phyloP scores from a whole-genome alignment of 139 green algal genomes.

The Tetratostichococcus sp. region DNA sequence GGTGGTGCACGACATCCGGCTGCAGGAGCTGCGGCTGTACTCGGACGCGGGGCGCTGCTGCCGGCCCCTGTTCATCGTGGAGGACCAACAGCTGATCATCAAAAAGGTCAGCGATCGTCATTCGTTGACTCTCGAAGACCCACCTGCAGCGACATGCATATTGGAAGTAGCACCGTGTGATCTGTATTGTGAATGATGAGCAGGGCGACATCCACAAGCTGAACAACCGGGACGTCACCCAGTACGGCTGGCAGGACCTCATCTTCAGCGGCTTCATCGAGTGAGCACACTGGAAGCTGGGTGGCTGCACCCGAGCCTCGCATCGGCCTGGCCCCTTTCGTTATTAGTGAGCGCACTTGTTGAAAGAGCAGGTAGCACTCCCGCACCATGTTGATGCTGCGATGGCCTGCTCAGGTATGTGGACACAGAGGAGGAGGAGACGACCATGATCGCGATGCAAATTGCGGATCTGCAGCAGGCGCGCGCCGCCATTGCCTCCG shows the following conservation, averaged over 20 bases:
- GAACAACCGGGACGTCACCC: slow-evolving; percentile 28
- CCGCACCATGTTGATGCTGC: background rate
- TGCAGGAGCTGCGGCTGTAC: slow-evolving; percentile 84
- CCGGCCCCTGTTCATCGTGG: slow-evolving; percentile 91
- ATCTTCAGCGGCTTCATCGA: slow-evolving; percentile 67
- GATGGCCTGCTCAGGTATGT: slow-evolving; percentile 35
- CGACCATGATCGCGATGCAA: slow-evolving; percentile 98
- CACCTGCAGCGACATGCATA: no score
- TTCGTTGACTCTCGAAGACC: no score
- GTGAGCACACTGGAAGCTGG: slow-evolving; percentile 50
- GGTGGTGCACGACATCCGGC: slow-evolving; percentile 81
- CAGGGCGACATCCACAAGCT: slow-evolving; percentile 59
- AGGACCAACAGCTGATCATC: slow-evolving; percentile 77
- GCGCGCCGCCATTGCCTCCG: slow-evolving; percentile 10
- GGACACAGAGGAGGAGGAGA: slow-evolving; percentile 94
- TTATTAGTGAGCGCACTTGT: background rate
- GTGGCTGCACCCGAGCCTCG: no score
- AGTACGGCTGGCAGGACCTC: slow-evolving; percentile 54
- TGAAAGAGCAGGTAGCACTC: background rate
- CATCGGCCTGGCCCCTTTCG: no score
- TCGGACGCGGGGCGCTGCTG: slow-evolving; percentile 82
- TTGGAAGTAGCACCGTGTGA: no score
- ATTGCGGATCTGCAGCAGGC: slow-evolving; percentile 67
- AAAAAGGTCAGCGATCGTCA: slow-evolving; percentile 57
- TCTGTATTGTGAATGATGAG: no score